Evolutionary conservation across 768 basidiomycete species (phyloP), one percentile per base, ranked within the genome.

Genomic region (Coprinellus micaceus): DNA sequence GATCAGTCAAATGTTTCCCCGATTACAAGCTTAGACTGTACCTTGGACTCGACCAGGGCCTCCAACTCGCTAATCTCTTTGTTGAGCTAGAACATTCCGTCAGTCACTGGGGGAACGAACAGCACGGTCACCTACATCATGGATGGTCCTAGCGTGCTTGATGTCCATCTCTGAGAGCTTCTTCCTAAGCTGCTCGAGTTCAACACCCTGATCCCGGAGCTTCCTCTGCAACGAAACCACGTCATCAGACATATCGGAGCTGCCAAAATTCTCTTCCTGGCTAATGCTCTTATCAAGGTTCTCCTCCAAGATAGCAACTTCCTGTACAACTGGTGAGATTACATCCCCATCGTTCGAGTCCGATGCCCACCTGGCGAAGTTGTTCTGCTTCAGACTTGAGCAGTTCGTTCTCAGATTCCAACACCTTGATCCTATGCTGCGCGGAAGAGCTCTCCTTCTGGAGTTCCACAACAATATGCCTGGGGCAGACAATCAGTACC

Each of bases 41-140:
- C 92, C 83, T 97, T 98, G 53, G 91, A 82, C 68, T 99, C 96
- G n/a, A 98, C 86, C 40, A 99, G 77, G 37, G 87, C 81, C 70
- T 98, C 96, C 19, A 98, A 79, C 67, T 98, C 94, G 53, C 86
- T 84, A 50, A 98, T 89, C 73, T 98, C 94, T 64, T 93, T 90
- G 71, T 91, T 88, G 58, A 94, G 80, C 91, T 95, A 61, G 40
- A 59, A 22, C 49, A 33, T 17, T 59, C 15, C 12, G 43, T 56
- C 46, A 53, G n/a, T 44, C 60, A 44, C 12, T 30, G 2, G 22
- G 15, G 28, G 29, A 43, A 24, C 44, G 40, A 43, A n/a, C 24
- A 55, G 28, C n/a, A 37, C 36, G 33, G 49, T 22, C n/a, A 73
- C 83, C 41, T 67, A 87, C 89, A 64, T 88, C 86, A 62, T 88